Percentiles rank a stretch among this genome's conserved stretches.
Evolutionary conservation across 2,329 filamentous ascomycete genomes (phyloP).

Genomic region (Aspergillus vadensis): DNA sequence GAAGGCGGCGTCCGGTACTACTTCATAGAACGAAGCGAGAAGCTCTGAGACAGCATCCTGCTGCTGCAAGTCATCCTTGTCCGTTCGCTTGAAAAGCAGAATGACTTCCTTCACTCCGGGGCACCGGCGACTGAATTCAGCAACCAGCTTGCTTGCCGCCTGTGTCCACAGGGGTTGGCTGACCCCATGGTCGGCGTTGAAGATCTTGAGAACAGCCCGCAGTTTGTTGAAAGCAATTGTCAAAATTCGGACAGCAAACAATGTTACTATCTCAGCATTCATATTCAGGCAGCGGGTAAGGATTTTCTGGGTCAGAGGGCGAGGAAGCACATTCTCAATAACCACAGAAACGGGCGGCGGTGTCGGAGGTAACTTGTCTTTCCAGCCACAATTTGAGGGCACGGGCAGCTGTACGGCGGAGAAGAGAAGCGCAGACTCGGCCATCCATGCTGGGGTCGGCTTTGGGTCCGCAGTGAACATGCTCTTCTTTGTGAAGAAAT

Average conservation of each 20-base stretch:
- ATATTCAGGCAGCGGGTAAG: slow-evolving; percentile 77
- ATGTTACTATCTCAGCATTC: slow-evolving; percentile 75
- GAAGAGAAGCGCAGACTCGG: slow-evolving; percentile 86
- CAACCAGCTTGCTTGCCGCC: slow-evolving; percentile 66
- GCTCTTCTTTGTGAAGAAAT: slow-evolving; percentile 80
- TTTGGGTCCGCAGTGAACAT: slow-evolving; percentile 89
- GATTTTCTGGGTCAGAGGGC: slow-evolving; percentile 76
- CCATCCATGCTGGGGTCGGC: slow-evolving; percentile 89
- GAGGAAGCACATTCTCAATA: slow-evolving; percentile 83
- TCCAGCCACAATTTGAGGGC: slow-evolving; percentile 70
- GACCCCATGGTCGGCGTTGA: slow-evolving; percentile 52
- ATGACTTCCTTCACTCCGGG: slow-evolving; percentile 83
- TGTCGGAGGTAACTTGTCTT: slow-evolving; percentile 60
- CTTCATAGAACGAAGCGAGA: slow-evolving; percentile 80
- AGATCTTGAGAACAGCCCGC: slow-evolving; percentile 61
- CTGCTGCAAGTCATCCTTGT: slow-evolving; percentile 70
- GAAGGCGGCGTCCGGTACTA: slow-evolving; percentile 75
- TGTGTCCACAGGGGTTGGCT: slow-evolving; percentile 65
- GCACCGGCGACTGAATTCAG: slow-evolving; percentile 75
- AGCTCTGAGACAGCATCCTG: slow-evolving; percentile 77
- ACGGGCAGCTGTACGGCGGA: slow-evolving; percentile 74
- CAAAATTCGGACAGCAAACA: slow-evolving; percentile 81
- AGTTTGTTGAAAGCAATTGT: slow-evolving; percentile 80
- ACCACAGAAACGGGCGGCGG: slow-evolving; percentile 79
- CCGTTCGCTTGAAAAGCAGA: slow-evolving; percentile 68